phyloP scores from a whole-genome alignment of 2,329 filamentous ascomycete species.

The Colletotrichum sp. region DNA sequence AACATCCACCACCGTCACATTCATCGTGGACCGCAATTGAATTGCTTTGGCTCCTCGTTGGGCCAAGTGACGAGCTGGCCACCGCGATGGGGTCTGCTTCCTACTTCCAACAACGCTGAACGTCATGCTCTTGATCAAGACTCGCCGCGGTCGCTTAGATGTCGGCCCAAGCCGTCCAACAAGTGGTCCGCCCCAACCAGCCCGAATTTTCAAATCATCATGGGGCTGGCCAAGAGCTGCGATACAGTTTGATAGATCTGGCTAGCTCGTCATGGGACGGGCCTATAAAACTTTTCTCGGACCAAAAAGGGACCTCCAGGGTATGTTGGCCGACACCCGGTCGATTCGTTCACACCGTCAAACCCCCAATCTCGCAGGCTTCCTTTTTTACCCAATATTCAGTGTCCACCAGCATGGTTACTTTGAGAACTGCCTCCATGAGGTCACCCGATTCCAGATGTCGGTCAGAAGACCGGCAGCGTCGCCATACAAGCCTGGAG shows the following conservation, averaged over 20 bases:
- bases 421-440: background rate
- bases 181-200: background rate
- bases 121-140: background rate
- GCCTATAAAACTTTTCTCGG: background rate
- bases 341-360: background rate
- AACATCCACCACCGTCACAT: slow-evolving; percentile 9
- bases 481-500: background rate
- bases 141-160: background rate
- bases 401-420: background rate
- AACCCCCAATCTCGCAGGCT: background rate
- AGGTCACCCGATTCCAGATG: background rate
- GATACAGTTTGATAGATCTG: slow-evolving; percentile 16
- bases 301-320: background rate
- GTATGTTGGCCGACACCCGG: background rate
- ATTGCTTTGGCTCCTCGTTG: background rate
- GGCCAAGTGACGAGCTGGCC: background rate
- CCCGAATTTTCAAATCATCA: background rate
- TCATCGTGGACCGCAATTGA: slow-evolving; percentile 1
- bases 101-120: background rate
- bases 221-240: background rate
- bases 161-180: background rate
- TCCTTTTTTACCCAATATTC: background rate
- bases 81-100: background rate
- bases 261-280: slow-evolving; percentile 12
- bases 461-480: background rate